Conservation (phyloP, 2,329 filamentous ascomycete species). For the Fusarium odoratissimum region DNA sequence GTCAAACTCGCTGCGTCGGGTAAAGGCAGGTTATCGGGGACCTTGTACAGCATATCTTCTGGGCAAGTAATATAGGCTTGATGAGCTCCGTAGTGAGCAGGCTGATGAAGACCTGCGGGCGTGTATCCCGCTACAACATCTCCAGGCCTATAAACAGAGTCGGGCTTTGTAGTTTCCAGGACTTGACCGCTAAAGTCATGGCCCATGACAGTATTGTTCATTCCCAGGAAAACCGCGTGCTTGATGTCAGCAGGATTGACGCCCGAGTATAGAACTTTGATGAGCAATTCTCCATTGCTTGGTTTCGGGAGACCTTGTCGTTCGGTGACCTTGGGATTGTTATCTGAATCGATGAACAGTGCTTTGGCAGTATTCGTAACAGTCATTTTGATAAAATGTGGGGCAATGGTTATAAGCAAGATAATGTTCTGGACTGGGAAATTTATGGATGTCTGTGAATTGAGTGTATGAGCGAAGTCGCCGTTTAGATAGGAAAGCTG, state of each 20-base stretch:
- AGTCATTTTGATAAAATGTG: background rate
- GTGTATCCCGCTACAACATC: background rate
- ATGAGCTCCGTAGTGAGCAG: background rate
- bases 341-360: background rate
- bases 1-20: background rate
- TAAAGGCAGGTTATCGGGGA: background rate
- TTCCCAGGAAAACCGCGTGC: background rate
- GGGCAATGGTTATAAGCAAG: rapidly evolving
- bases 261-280: background rate
- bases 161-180: background rate
- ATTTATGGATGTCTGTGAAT: no score
- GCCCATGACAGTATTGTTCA: background rate
- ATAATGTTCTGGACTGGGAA: rapidly evolving
- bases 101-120: background rate
- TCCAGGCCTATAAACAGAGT: background rate
- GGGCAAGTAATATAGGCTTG: background rate
- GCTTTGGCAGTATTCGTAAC: background rate
- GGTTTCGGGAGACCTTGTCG: background rate
- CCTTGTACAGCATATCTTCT: background rate
- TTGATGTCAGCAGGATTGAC: background rate
- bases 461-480: no score
- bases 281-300: background rate
- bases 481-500: no score
- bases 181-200: background rate
- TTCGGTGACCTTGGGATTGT: background rate